These are phyloP conservation scores for Lagenaria siceraria DNA, from an alignment of 306 rosid species.

Conservation along the genomic window DNA sequence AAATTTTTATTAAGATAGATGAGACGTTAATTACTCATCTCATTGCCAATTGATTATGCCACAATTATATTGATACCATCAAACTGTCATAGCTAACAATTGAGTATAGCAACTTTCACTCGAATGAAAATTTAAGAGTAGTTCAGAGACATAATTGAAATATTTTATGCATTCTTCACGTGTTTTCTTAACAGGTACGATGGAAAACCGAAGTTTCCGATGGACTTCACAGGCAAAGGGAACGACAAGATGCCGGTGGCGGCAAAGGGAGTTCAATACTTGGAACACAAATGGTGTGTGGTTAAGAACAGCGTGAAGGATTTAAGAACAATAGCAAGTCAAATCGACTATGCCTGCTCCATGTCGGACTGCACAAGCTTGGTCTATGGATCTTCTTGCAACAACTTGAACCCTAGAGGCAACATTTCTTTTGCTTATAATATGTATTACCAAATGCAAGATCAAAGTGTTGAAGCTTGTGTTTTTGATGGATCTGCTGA, in stretches of 20 bases:
- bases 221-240: constrained; percentile 46
- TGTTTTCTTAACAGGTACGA: constrained; percentile 11
- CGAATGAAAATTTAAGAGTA: too few relatives aligned
- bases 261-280: constrained; percentile 48
- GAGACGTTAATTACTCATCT: too few relatives aligned
- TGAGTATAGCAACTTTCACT: too few relatives aligned
- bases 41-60: too few relatives aligned
- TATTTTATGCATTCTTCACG: too few relatives aligned
- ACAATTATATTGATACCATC: too few relatives aligned
- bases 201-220: constrained; percentile 44
- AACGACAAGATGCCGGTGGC: constrained; percentile 19
- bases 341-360: constrained; percentile 38
- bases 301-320: background rate
- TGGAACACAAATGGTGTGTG: constrained; percentile 52
- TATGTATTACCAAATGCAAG: constrained; percentile 40
- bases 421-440: constrained; percentile 56
- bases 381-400: constrained; percentile 29
- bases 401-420: constrained; percentile 4
- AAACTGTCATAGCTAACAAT: too few relatives aligned
- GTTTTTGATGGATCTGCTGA: constrained; percentile 26
- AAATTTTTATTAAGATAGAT: too few relatives aligned
- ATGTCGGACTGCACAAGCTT: constrained; percentile 50
- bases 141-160: too few relatives aligned
- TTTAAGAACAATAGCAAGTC: accelerated
- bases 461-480: constrained; percentile 56